A percentile compares a stretch with the other conserved stretches of the same genome.
These are phyloP conservation scores for Thyridium curvatum DNA, from an alignment of 2,329 filamentous ascomycete genomes.

Conservation along the genomic window DNA sequence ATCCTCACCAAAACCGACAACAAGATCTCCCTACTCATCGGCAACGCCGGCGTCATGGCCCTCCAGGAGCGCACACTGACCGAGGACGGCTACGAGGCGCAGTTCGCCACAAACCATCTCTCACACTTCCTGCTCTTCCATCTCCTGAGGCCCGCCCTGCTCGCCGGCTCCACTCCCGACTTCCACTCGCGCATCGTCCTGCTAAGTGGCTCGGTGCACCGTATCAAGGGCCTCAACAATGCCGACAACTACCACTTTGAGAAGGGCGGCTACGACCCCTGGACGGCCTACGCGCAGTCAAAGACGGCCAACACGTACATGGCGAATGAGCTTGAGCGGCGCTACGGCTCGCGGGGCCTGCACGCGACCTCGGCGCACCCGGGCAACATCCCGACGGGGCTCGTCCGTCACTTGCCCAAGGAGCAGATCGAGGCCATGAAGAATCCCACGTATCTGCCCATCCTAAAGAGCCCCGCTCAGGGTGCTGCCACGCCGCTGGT, in stretches of 20 bases:
- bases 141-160: slow-evolving; percentile 35
- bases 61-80: slow-evolving; percentile 22
- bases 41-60: slow-evolving; percentile 39
- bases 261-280: slow-evolving; percentile 13
- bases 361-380: slow-evolving; percentile 40
- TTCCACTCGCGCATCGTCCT: slow-evolving; percentile 41
- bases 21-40: slow-evolving; percentile 25
- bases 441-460: no score
- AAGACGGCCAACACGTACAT: slow-evolving; percentile 47
- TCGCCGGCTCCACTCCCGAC: slow-evolving; percentile 28
- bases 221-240: slow-evolving; percentile 20
- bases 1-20: slow-evolving; percentile 5
- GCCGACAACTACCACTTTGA: slow-evolving; percentile 18
- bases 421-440: no score
- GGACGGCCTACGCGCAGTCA: slow-evolving; percentile 35
- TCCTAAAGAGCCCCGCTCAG: slow-evolving; percentile 22
- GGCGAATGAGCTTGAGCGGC: slow-evolving; percentile 43
- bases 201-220: slow-evolving; percentile 36
- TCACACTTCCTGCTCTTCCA: slow-evolving; percentile 48
- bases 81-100: slow-evolving; percentile 40
- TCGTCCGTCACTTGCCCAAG: neutral
- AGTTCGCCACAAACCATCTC: slow-evolving; percentile 48
- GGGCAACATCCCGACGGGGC: slow-evolving; percentile 28
- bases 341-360: slow-evolving; percentile 34
- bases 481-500: slow-evolving; percentile 41